These are phyloP conservation scores for Circinella umbellata DNA, from an alignment of 371 early-diverging fungal genomes.

Conservation along the genomic window DNA sequence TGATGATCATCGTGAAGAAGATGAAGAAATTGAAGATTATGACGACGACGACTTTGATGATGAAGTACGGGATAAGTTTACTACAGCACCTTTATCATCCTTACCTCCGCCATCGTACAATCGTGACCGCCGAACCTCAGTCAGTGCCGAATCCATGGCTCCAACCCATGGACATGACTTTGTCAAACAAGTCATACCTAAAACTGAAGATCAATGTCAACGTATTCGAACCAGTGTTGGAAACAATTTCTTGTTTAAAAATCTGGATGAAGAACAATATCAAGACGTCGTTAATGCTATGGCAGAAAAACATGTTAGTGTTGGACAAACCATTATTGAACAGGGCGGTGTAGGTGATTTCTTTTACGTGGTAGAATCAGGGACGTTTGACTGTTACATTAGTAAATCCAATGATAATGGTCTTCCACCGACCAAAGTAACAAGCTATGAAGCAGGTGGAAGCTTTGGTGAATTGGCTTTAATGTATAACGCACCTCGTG, in stretches of 20 bases:
- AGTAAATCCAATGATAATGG: conserved; percentile 39
- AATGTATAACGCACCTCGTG: conserved; percentile 90
- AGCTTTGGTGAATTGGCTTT: conserved; percentile 90
- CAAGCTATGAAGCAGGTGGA: conserved; percentile 69
- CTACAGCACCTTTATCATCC: conserved; percentile 14
- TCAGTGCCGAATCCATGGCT: conserved; percentile 96
- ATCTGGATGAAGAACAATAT: conserved; percentile 95
- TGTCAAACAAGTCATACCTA: conserved; percentile 86
- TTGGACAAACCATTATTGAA: conserved; percentile 84
- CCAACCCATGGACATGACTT: conserved; percentile 82
- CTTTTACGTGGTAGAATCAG: conserved; percentile 97
- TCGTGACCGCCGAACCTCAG: conserved; percentile 92
- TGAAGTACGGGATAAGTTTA: conserved; percentile 24
- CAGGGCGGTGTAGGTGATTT: conserved; percentile 98
- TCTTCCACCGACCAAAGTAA: conserved; percentile 59
- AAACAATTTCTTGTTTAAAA: conserved; percentile 92
- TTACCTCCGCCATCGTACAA: conserved; percentile 43
- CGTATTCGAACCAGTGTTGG: conserved; percentile 84
- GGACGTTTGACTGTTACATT: conserved; percentile 93
- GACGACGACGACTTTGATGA: conserved; percentile 28
- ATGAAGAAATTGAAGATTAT: conserved; percentile 24
- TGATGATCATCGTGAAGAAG: conserved; percentile 19
- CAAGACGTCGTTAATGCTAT: conserved; percentile 96
- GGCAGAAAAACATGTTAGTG: conserved; percentile 84
- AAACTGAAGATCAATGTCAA: conserved; percentile 80